Evolutionary conservation across 2,329 filamentous ascomycete genomes (phyloP).

Genomic region (Microcera coccophila): DNA sequence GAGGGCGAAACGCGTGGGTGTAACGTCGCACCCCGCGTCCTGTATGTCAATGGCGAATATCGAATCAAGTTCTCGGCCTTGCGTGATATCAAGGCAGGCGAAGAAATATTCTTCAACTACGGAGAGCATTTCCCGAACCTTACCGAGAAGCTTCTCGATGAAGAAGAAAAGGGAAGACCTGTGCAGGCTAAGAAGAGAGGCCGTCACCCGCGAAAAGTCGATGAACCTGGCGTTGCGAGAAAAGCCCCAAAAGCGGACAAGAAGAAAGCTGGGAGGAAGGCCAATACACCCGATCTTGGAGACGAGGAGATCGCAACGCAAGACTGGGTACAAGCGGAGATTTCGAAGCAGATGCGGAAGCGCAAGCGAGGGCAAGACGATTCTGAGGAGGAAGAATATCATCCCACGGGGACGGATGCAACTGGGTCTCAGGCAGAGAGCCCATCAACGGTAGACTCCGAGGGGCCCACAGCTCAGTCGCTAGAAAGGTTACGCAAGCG

Average conservation of each 20-base stretch:
- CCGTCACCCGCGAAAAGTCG: conserved; percentile 14
- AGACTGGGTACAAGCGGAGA: conserved; percentile 9
- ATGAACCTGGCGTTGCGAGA: conserved; percentile 20
- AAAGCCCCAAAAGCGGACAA: conserved; percentile 26
- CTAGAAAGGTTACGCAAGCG: conserved; percentile 27
- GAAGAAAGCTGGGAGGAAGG: conserved; percentile 15
- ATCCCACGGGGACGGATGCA: conserved; percentile 22
- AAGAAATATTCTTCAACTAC: conserved; percentile 81
- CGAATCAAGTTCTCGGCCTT: conserved; percentile 71
- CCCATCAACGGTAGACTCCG: conserved; percentile 23
- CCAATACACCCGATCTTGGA: conserved; percentile 1
- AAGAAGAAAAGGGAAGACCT: conserved; percentile 33
- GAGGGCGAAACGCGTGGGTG: conserved; percentile 50
- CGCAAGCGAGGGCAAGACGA: conserved; percentile 29
- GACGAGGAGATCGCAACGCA: conserved; percentile 17
- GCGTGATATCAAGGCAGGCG: conserved; percentile 63
- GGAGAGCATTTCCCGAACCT: conserved; percentile 64
- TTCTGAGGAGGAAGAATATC: conserved; percentile 31
- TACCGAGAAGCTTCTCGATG: conserved; percentile 41
- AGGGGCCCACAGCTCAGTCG: conserved; percentile 17
- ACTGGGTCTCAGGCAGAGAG: conserved; percentile 18
- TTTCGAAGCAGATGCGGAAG: conserved; percentile 21
- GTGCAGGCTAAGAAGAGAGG: conserved; percentile 26
- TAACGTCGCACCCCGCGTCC: conserved; percentile 60
- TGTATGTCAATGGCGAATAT: conserved; percentile 71